These are phyloP conservation scores for Phanerodontia chrysosporium DNA, from an alignment of 768 basidiomycete genomes.

Conservation along the genomic window DNA sequence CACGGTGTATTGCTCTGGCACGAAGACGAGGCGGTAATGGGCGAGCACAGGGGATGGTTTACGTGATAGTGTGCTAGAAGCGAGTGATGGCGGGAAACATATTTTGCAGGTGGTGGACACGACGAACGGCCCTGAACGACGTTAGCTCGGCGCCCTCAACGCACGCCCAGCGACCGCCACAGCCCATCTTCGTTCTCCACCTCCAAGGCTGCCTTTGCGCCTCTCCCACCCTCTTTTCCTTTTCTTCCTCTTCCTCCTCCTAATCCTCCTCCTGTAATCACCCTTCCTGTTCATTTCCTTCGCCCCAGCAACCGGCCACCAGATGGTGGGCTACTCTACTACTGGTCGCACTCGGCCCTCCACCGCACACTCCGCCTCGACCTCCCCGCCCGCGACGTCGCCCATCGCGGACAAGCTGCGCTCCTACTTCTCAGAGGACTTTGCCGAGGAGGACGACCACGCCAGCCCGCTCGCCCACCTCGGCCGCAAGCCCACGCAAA, in stretches of 20 bases:
- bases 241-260: slow-evolving; percentile 9
- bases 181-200: not conserved
- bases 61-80: not conserved
- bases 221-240: slow-evolving; percentile 14
- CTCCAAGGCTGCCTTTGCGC: not conserved
- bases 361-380: not conserved
- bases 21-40: no score
- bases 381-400: slow-evolving; percentile 36
- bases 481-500: slow-evolving; percentile 20
- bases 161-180: not conserved
- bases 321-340: not conserved
- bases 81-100: slow-evolving; percentile 5
- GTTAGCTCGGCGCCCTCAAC: not conserved
- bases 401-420: slow-evolving; percentile 39
- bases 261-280: not conserved
- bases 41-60: no score
- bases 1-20: not conserved
- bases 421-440: slow-evolving; percentile 49
- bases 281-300: slow-evolving; percentile 1
- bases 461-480: slow-evolving; percentile 18
- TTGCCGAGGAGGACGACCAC: slow-evolving; percentile 38
- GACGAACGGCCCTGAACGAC: not conserved
- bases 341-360: not conserved
- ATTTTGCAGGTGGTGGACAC: not conserved
- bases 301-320: not conserved